phyloP scores from a whole-genome alignment of 106 monocot genomes.

The Gastrodia elata region DNA sequence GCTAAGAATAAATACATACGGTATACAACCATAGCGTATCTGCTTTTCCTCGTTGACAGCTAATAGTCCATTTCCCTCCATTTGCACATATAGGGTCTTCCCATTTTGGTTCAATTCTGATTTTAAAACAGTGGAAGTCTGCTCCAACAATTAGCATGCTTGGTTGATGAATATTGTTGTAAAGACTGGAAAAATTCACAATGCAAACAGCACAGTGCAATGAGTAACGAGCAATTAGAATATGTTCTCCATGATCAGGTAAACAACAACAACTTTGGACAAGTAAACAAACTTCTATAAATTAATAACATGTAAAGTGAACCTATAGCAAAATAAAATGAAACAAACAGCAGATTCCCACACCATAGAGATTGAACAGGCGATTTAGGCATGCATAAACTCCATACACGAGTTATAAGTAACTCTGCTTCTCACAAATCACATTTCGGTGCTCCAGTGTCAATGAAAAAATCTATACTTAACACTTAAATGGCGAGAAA shows the following conservation, averaged over 20 bases:
- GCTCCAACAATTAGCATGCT: conserved; percentile 73
- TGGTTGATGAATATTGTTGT: conserved; percentile 79
- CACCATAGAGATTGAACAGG: neutral
- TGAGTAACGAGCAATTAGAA: neutral
- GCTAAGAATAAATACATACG: conserved; percentile 22
- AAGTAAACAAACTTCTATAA: neutral
- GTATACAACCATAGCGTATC: conserved; percentile 83
- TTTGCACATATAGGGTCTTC: conserved; percentile 90
- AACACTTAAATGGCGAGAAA: too few species aligned
- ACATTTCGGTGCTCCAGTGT: too few species aligned
- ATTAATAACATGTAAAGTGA: neutral
- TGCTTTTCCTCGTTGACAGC: conserved; percentile 50
- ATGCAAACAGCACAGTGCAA: neutral
- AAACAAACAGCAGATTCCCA: neutral
- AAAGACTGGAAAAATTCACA: conserved; percentile 44
- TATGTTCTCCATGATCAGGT: neutral
- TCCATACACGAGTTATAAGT: too few species aligned
- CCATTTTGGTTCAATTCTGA: conserved; percentile 91
- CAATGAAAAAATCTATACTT: too few species aligned
- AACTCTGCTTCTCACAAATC: too few species aligned
- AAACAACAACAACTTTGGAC: neutral
- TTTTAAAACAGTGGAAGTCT: conserved; percentile 87
- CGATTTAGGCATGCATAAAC: neutral
- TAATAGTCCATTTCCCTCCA: conserved; percentile 91
- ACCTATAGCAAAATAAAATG: neutral